These are phyloP conservation scores for Cordyceps farinosa DNA, from an alignment of 2,329 filamentous ascomycete genomes.

Conservation along the genomic window DNA sequence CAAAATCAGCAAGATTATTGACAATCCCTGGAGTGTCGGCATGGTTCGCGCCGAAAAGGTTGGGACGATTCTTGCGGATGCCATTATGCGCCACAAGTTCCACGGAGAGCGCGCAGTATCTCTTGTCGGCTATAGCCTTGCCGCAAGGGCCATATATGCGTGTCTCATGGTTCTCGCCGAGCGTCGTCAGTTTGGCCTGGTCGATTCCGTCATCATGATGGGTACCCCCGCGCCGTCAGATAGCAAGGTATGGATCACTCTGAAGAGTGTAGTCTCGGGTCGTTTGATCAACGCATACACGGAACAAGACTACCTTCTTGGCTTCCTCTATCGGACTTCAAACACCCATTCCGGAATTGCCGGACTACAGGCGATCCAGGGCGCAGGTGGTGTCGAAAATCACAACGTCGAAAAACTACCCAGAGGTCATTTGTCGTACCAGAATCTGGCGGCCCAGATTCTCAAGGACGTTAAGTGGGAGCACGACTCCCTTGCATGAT, in stretches of 20 bases:
- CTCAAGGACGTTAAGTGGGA: conserved; percentile 67
- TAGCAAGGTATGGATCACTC: conserved; percentile 67
- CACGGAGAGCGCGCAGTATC: conserved; percentile 80
- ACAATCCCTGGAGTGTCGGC: conserved; percentile 76
- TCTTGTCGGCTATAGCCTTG: conserved; percentile 77
- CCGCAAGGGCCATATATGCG: conserved; percentile 77
- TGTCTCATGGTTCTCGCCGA: conserved; percentile 79
- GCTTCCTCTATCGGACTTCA: conserved; percentile 80
- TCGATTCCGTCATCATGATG: conserved; percentile 84
- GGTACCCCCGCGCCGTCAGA: conserved; percentile 76
- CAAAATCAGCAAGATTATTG: conserved; percentile 69
- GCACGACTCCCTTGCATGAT: conserved; percentile 46
- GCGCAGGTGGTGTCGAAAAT: conserved; percentile 64
- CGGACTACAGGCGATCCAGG: conserved; percentile 71
- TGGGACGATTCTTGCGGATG: conserved; percentile 70
- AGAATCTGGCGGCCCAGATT: conserved; percentile 62
- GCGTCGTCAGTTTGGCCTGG: conserved; percentile 74
- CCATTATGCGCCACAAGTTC: conserved; percentile 69
- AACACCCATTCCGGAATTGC: conserved; percentile 81
- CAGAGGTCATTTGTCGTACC: conserved; percentile 67
- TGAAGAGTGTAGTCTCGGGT: conserved; percentile 76
- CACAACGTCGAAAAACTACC: conserved; percentile 63
- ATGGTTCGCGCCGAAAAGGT: conserved; percentile 73
- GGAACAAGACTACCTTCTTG: conserved; percentile 81
- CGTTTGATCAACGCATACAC: conserved; percentile 90